Evolutionary conservation across 2,329 filamentous ascomycete species (phyloP), one percentile per base, ranked within the genome.

Genomic region (Bipolaris bicolor): DNA sequence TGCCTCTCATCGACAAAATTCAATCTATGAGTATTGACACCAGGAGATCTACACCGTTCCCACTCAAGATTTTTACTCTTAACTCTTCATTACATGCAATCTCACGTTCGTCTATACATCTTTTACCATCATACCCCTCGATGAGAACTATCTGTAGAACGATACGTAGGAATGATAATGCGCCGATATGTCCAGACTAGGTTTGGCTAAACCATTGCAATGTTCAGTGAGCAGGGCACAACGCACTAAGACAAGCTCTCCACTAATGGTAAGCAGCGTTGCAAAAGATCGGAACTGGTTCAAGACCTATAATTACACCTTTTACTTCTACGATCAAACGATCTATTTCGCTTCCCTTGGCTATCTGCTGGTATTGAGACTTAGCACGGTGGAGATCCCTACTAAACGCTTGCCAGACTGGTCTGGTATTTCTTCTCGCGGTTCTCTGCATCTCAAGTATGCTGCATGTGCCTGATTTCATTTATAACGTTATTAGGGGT

Each of bases 201-300:
- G 31, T 34, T 34, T 34, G 31, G 31, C 31, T 34, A 34, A 34
- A 34, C 31, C 31, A 34, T 34, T 34, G 31, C 31, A 34, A 34
- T 34, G 13, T 34, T 34, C 31, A 34, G 31, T 34, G 31, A 34
- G 31, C 6, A 34, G 31, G 31, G 31, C 31, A 34, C 31, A 34
- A 7, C 31, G 31, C 31, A 34, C 31, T 34, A 34, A 34, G 31
- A 34, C 31, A 34, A 34, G 31, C 31, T 34, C 31, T 34, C 31
- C 31, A 34, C 31, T 34, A 34, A 34, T 34, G 31, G 31, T 34
- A 7, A 34, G 31, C 22, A 58, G 55, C 41, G 55, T 56, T 20
- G 53, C 53, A 34, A 66, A 65, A 6, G 58, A 68, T 33, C 46
- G 64, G 9, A 62, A 31, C 34, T 68, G 64, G 60, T 65, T 68